A percentile compares a stretch with the other conserved stretches of the same genome.
phyloP scores from a whole-genome alignment of 495 filamentous ascomycete species.

The Talaromyces adpressus region DNA sequence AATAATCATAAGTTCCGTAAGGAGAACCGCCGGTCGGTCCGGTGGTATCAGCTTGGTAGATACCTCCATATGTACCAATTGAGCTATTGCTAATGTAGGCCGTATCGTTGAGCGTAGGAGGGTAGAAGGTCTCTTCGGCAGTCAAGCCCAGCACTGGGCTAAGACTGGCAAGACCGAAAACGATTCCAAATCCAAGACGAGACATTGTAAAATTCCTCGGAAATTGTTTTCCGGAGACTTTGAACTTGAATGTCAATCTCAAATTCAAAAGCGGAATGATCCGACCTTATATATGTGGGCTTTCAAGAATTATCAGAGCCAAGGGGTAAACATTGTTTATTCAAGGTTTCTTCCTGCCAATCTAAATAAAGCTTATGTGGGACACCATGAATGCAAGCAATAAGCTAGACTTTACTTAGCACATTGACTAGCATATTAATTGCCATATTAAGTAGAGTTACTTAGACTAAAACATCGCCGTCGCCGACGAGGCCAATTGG shows the following conservation, averaged over 20 bases:
- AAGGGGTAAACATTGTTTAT: not conserved
- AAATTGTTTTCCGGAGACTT: not conserved
- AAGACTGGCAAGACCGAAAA: not conserved
- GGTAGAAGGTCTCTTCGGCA: slow-evolving; percentile 32
- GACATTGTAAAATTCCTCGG: not conserved
- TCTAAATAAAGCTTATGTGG: not conserved
- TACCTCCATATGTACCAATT: slow-evolving; percentile 34
- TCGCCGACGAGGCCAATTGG: not conserved
- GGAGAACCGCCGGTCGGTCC: slow-evolving; percentile 18
- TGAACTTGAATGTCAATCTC: not conserved
- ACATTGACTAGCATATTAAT: not conserved
- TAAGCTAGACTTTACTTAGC: not conserved
- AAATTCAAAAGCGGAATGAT: not conserved
- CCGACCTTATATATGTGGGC: not conserved
- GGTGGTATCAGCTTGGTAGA: slow-evolving; percentile 26
- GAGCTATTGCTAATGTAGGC: slow-evolving; percentile 32
- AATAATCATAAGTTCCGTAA: slow-evolving; percentile 33
- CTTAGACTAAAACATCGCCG: not conserved
- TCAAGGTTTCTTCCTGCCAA: not conserved
- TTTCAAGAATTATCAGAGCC: not conserved
- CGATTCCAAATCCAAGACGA: not conserved
- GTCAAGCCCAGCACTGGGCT: slow-evolving; percentile 2
- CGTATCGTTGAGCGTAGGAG: slow-evolving; percentile 27
- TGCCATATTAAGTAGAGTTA: not conserved
- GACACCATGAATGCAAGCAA: not conserved